phyloP scores from a whole-genome alignment of 2,329 filamentous ascomycete genomes.

The Magnaporthiopsis rhizophila region DNA sequence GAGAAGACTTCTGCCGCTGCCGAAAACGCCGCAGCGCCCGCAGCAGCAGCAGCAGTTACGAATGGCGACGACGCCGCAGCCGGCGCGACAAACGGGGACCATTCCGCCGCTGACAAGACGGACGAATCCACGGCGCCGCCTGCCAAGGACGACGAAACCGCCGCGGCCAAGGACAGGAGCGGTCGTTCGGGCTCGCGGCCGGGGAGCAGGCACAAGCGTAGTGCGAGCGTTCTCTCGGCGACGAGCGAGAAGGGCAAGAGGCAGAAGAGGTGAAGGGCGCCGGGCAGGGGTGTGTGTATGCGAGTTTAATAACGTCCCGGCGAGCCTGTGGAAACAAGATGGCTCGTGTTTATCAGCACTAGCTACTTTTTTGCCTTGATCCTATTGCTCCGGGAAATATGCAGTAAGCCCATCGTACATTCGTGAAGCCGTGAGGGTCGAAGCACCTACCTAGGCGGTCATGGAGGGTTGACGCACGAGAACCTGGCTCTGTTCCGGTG shows the following conservation, averaged over 20 bases:
- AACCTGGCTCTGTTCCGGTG: no score
- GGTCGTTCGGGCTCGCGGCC: conserved; percentile 18
- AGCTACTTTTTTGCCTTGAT: no score
- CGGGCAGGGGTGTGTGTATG: no score
- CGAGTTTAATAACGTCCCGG: no score
- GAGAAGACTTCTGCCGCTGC: conserved; percentile 11
- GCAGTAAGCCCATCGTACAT: no score
- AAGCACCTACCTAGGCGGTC: no score
- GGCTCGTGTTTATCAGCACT: no score
- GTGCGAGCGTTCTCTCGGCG: conserved; percentile 71
- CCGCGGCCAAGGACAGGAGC: conserved; percentile 23
- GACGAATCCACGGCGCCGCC: not conserved
- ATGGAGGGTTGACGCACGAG: no score
- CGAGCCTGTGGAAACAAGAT: no score
- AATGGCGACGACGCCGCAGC: conserved; percentile 14
- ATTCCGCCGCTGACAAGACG: no score
- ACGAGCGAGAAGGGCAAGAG: conserved; percentile 59
- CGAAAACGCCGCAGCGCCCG: conserved; percentile 6
- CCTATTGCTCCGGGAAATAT: no score
- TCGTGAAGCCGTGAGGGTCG: no score
- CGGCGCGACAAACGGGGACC: conserved; percentile 13
- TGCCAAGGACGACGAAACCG: conserved; percentile 18
- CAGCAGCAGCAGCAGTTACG: not conserved
- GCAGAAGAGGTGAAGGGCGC: conserved; percentile 39
- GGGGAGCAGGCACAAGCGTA: conserved; percentile 59